Conservation (phyloP, 2,329 filamentous ascomycete species). For the Trichoderma polysporum region DNA sequence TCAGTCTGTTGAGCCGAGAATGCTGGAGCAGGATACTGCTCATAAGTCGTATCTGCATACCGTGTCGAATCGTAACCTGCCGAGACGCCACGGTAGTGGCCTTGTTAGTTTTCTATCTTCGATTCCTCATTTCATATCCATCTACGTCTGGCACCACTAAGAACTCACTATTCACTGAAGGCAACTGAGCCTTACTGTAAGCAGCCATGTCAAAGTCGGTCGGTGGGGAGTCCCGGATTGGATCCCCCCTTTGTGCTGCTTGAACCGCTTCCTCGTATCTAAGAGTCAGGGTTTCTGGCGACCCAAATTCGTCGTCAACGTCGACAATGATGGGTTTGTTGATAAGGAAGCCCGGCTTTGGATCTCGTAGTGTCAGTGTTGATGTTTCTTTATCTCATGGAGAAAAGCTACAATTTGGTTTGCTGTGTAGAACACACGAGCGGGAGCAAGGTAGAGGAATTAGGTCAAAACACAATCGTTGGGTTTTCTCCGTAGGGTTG, state of each 20-base stretch:
- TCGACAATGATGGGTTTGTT: slow-evolving; percentile 57
- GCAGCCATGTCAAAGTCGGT: slow-evolving; percentile 41
- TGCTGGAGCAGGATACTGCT: slow-evolving; percentile 50
- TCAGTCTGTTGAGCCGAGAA: slow-evolving; percentile 50
- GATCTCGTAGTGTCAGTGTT: slow-evolving; percentile 27
- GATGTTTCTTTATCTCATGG: slow-evolving; percentile 23
- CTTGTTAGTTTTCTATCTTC: slow-evolving; percentile 6
- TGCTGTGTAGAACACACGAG: background rate
- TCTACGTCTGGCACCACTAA: no score
- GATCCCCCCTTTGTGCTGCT: slow-evolving; percentile 53
- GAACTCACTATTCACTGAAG: slow-evolving; percentile 78
- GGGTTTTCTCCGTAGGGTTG: background rate
- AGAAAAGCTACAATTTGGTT: slow-evolving; percentile 16
- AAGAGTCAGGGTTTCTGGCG: slow-evolving; percentile 56
- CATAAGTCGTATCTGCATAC: slow-evolving; percentile 58
- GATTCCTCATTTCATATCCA: background rate
- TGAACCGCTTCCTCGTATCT: slow-evolving; percentile 57
- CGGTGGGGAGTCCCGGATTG: slow-evolving; percentile 56
- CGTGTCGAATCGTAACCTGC: slow-evolving; percentile 60
- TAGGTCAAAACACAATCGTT: background rate
- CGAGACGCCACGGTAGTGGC: background rate
- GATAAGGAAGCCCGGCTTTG: slow-evolving; percentile 53
- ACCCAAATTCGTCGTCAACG: slow-evolving; percentile 56
- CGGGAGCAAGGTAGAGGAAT: background rate
- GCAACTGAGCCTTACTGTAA: slow-evolving; percentile 75